phyloP scores from a whole-genome alignment of 129 eudicot species.

The Rutidosis leptorrhynchoides region DNA sequence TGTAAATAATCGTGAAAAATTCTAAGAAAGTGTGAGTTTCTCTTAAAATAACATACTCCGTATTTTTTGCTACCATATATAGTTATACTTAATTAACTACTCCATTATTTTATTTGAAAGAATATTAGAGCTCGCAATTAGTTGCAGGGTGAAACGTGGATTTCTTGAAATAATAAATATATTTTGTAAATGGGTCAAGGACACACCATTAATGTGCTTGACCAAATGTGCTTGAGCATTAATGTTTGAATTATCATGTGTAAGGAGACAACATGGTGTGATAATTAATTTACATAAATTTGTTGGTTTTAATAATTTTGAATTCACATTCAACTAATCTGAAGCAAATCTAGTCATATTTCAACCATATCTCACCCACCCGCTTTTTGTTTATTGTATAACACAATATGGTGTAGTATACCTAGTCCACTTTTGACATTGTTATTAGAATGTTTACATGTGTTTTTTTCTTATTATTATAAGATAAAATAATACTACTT shows the following conservation, averaged over 20 bases:
- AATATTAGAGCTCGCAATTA: neutral
- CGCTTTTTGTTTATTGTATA: conserved; percentile 8
- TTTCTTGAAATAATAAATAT: neutral
- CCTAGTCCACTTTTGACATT: neutral
- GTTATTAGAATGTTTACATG: neutral
- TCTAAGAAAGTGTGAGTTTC: too few relatives aligned
- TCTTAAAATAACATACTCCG: too few relatives aligned
- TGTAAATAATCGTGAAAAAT: too few relatives aligned
- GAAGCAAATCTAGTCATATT: conserved; percentile 17
- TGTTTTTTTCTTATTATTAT: neutral
- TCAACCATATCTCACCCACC: conserved; percentile 23
- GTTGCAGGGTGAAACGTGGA: neutral
- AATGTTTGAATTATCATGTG: conserved; percentile 9
- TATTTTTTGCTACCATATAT: too few relatives aligned
- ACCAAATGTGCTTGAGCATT: conserved; percentile 19
- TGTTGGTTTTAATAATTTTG: conserved; percentile 1
- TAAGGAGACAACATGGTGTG: conserved; percentile 23
- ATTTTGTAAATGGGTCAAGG: conserved; percentile 3
- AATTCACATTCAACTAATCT: conserved; percentile 8
- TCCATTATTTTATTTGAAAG: too few relatives aligned
- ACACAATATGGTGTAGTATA: conserved; percentile 5
- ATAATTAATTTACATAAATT: neutral
- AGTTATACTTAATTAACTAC: too few relatives aligned
- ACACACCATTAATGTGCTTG: conserved; percentile 21
- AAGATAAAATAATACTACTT: too few relatives aligned